phyloP scores from a whole-genome alignment of 176 grass and related monocot species.

The Triticum aestivum region IWGSC_CS_RefSeq_v2.1 NC_057803.1:551366586-551367085 shows the following conservation, averaged over 20 bases:
- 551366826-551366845: neutral
- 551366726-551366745: neutral
- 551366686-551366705: neutral
- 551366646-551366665: neutral
- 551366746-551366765: conserved; percentile 2
- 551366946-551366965: neutral
- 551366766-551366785: neutral
- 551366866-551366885: neutral
- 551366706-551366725: conserved; percentile 12
- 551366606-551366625: neutral
- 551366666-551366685: conserved; percentile 8
- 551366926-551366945: neutral
- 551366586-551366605: conserved; percentile 1
- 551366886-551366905: neutral
- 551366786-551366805: conserved; percentile 38
- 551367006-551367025: neutral
- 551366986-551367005: neutral
- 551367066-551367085: neutral
- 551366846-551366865: neutral
- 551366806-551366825: neutral
- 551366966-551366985: neutral
- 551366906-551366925: neutral
- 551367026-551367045: neutral
- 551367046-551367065: neutral
- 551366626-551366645: neutral